Evolutionary conservation across 2,329 filamentous ascomycete species (phyloP), one percentile per base, ranked within the genome.

Genomic region (Microdochium trichocladiopsis): DNA sequence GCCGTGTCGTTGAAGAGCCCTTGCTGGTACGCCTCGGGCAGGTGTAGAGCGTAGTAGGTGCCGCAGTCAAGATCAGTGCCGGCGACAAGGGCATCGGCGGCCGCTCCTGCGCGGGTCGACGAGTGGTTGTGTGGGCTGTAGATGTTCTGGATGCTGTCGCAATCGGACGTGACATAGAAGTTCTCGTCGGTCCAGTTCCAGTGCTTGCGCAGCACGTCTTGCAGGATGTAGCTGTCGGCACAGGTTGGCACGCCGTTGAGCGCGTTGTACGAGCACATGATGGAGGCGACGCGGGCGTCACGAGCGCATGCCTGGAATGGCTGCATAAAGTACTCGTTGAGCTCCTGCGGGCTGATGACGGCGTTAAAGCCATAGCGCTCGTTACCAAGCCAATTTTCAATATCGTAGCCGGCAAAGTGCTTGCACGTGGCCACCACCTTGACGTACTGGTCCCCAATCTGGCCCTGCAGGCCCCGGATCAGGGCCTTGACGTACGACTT

Each of bases 221-320:
- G 73, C 9, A 88, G 69, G 1, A 88, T 72, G 59, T 82, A 88
- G 0, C 72, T 69, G 60, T 80, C 79, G 0, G 83, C 80, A 56
- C 85, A 88, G 3, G 81, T 76, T 0, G 85, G 84, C 0, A 83
- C 73, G 0, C 84, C 84, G 53, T 88, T 86, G 31, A 88, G 69
- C 0, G 82, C 71, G 57, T 87, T 84, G 63, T 84, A 83, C 0
- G 75, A 76, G 58, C 80, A 83, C 80, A 84, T 84, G 54, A 84
- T 69, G 33, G 82, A 83, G 2, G 72, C 71, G 2, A 77, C 77
- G 41, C 75, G 72, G 11, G 76, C 73, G 59, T 82, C 78, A 21
- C 76, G 71, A 31, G 76, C 79, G 63, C 84, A 87, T 61, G 74
- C 75, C 59, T 84, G 71, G 68, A 88, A 88, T 0, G 83, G 76